Conservation (phyloP, 192 early-diverging fungal genomes). For the Paraglomus occultum region DNA sequence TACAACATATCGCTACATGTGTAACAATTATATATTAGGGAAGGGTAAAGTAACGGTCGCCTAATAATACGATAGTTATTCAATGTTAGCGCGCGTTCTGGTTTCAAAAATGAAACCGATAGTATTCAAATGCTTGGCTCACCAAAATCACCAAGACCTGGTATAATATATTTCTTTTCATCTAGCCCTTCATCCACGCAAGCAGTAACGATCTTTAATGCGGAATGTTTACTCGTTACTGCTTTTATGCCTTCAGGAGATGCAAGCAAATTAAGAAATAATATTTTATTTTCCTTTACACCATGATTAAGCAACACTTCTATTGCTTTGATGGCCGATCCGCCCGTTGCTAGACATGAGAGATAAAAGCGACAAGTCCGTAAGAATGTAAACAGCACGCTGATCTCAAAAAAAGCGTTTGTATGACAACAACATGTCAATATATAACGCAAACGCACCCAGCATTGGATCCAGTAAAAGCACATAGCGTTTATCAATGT, state of each 20-base stretch:
- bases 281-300: conserved; percentile 80
- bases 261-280: conserved; percentile 91
- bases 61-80: too few species aligned
- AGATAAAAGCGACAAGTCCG: too few species aligned
- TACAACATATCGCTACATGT: too few species aligned
- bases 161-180: conserved; percentile 82
- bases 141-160: conserved; percentile 92
- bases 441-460: too few species aligned
- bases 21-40: too few species aligned
- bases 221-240: conserved; percentile 68
- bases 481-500: conserved; percentile 78
- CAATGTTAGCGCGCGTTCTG: too few species aligned
- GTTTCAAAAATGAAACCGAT: too few species aligned
- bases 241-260: conserved; percentile 79
- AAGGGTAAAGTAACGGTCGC: too few species aligned
- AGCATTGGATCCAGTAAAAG: conserved; percentile 95
- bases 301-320: conserved; percentile 83
- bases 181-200: conserved; percentile 84
- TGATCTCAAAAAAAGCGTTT: conserved; percentile 14
- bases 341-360: conserved; percentile 78
- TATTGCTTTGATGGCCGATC: conserved; percentile 89
- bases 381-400: background rate
- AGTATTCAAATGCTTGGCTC: too few species aligned
- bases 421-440: too few species aligned
- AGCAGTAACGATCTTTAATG: conserved; percentile 84